phyloP scores from a whole-genome alignment of 2,329 filamentous ascomycete species.

The Neurospora sp. region DNA sequence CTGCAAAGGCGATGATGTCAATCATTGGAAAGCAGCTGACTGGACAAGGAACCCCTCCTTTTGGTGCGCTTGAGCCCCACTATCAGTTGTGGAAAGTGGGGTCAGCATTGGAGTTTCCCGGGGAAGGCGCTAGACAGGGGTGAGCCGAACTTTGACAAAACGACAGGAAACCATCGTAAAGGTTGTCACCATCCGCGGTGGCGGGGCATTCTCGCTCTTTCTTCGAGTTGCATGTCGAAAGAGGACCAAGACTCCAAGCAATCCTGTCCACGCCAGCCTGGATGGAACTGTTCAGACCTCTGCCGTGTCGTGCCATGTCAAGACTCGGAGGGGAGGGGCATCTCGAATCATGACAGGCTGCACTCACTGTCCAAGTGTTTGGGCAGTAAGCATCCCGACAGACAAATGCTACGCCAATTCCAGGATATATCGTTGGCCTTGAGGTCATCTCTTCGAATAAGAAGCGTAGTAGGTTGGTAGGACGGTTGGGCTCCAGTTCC shows the following conservation, averaged over 20 bases:
- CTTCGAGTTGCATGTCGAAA: not conserved
- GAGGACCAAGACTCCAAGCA: not conserved
- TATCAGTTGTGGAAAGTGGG: not conserved
- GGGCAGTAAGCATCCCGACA: not conserved
- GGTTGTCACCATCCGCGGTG: not conserved
- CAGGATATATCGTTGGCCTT: not conserved
- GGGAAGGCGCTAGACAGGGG: not conserved
- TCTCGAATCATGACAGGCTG: not conserved
- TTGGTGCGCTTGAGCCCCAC: not conserved
- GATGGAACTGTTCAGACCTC: not conserved
- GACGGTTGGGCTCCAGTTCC: not conserved
- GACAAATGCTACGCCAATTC: not conserved
- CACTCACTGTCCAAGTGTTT: not conserved
- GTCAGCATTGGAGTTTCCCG: not conserved
- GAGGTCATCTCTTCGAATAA: not conserved
- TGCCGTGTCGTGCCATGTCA: not conserved
- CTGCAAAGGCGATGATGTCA: not conserved
- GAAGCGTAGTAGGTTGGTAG: not conserved
- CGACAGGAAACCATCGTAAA: not conserved
- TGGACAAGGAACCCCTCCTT: not conserved
- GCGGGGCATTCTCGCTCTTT: not conserved
- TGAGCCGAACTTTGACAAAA: not conserved
- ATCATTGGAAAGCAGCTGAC: not conserved
- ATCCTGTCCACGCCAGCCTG: not conserved
- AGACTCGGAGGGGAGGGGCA: not conserved